Percentiles rank a stretch among this genome's conserved stretches.
Evolutionary conservation across 805 yeast species (phyloP).

Genomic region (Teunomyces tritomae): DNA sequence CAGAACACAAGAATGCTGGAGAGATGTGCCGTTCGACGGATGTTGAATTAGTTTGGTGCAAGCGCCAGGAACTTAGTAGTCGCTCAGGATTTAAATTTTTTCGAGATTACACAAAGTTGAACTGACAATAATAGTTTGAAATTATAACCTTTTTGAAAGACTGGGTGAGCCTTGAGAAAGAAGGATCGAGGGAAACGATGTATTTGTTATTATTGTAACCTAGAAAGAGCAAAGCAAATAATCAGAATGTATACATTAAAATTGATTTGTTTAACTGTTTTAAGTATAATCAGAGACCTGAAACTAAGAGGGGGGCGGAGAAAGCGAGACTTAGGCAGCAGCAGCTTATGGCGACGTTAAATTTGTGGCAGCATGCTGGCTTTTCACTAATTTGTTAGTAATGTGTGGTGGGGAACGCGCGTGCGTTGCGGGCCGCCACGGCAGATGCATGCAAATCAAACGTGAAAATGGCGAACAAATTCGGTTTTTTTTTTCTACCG

Average conservation of each 20-base stretch:
- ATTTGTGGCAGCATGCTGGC: neutral
- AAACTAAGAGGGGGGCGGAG: neutral
- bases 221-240: neutral
- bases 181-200: neutral
- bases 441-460: no score
- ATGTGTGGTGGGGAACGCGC: neutral
- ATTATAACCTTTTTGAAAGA: neutral
- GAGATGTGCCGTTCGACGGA: no score
- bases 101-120: neutral
- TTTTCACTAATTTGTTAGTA: neutral
- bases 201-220: neutral
- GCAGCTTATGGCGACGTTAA: no score
- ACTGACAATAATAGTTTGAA: neutral
- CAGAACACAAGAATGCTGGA: neutral
- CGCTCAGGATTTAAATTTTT: slow-evolving; percentile 1
- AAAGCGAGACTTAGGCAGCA: no score
- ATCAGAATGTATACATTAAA: no score
- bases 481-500: neutral
- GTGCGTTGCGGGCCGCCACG: no score
- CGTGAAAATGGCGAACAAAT: neutral
- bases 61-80: neutral
- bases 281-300: no score
- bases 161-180: neutral
- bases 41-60: neutral
- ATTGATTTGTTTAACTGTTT: no score